Evolutionary conservation across 2,329 filamentous ascomycete genomes (phyloP).

Genomic region (Fonsecaea multimorphosa): DNA sequence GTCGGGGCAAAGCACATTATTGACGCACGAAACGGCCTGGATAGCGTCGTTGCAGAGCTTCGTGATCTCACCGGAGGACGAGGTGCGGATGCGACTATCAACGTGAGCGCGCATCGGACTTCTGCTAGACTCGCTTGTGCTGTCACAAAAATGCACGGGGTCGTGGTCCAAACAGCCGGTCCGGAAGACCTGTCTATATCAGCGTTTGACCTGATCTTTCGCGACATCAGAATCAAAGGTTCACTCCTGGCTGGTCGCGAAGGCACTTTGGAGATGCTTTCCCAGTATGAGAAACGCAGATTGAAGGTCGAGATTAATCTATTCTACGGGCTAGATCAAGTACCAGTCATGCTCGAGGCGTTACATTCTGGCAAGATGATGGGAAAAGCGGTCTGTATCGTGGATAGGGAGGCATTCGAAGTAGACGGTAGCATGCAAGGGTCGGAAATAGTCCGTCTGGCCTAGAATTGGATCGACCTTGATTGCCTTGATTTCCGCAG

Average conservation of each 20-base stretch:
- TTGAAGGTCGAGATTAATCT: slow-evolving; percentile 58
- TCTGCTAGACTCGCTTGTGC: slow-evolving; percentile 60
- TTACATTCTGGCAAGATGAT: slow-evolving; percentile 59
- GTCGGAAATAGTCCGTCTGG: too few species aligned
- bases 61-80: slow-evolving; percentile 54
- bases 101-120: slow-evolving; percentile 58
- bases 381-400: slow-evolving; percentile 54
- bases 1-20: slow-evolving; percentile 59
- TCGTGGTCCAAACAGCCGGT: slow-evolving; percentile 64
- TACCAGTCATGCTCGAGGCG: slow-evolving; percentile 57
- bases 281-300: slow-evolving; percentile 53
- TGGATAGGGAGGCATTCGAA: slow-evolving; percentile 53
- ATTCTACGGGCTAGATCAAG: slow-evolving; percentile 60
- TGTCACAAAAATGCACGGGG: slow-evolving; percentile 65
- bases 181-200: slow-evolving; percentile 46
- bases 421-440: neutral
- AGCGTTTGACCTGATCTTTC: slow-evolving; percentile 58
- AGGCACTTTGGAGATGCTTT: slow-evolving; percentile 56
- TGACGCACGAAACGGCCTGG: slow-evolving; percentile 56
- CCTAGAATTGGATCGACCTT: too few species aligned
- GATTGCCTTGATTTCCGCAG: slow-evolving; percentile 43
- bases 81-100: slow-evolving; percentile 61
- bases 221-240: slow-evolving; percentile 60
- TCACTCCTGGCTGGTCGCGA: slow-evolving; percentile 51
- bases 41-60: slow-evolving; percentile 55